Percentiles rank a stretch among this genome's conserved stretches.
These are phyloP conservation scores for Akanthomyces muscarius DNA, from an alignment of 2,329 filamentous ascomycete genomes.

Conservation along the genomic window DNA sequence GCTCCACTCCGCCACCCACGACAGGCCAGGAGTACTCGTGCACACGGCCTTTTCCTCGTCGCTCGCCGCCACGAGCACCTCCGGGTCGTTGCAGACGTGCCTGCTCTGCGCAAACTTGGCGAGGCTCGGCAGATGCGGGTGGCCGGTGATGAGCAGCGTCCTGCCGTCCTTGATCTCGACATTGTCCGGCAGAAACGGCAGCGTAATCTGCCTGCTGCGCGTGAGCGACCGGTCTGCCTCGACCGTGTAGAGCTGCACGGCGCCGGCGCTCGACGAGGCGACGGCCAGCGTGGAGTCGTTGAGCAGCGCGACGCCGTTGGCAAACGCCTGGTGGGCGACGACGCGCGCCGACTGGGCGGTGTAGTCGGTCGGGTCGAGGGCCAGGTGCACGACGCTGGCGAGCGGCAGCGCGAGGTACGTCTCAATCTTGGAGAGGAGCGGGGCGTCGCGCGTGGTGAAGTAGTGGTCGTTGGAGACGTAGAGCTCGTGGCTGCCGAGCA, in stretches of 20 bases:
- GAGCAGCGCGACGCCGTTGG: constrained; percentile 40
- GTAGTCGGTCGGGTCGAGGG: constrained; percentile 16
- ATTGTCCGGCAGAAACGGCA: constrained; percentile 41
- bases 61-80: constrained; percentile 24
- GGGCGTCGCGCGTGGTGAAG: constrained; percentile 27
- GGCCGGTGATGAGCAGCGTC: constrained; percentile 38
- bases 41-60: constrained; percentile 18
- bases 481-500: constrained; percentile 33
- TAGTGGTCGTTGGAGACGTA: constrained; percentile 40
- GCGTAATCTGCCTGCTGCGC: background rate
- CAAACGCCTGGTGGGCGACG: constrained; percentile 34
- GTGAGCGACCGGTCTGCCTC: constrained; percentile 1
- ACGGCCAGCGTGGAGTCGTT: constrained; percentile 34
- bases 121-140: constrained; percentile 34
- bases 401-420: constrained; percentile 31
- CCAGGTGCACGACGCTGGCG: constrained; percentile 36
- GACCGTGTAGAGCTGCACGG: constrained; percentile 30
- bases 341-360: constrained; percentile 22
- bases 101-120: constrained; percentile 30
- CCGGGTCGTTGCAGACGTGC: constrained; percentile 32
- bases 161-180: constrained; percentile 28
- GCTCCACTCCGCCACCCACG: constrained; percentile 35
- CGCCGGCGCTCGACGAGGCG: constrained; percentile 30
- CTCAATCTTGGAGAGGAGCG: constrained; percentile 30
- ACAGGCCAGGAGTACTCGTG: constrained; percentile 18